Base-by-base conservation (phyloP, 768 basidiomycete species). In the Hirschioporus abietinus region DNA sequence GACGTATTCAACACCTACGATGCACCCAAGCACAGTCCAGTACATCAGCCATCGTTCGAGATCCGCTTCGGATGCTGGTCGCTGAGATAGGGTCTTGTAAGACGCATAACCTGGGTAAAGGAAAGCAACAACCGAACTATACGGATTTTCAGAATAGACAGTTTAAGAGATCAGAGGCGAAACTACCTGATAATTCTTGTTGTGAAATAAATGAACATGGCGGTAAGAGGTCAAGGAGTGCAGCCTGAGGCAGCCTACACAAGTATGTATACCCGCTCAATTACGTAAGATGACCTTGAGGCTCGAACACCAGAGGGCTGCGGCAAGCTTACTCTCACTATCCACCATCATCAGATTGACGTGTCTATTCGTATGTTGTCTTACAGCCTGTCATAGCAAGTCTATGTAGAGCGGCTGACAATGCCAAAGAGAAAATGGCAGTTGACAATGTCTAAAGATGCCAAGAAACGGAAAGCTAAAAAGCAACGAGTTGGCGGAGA, bases 41-140 rank as follows among this genome's bases (percentile, higher is more conserved):
- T 97, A 98, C 92, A 95, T 96, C 65, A 98, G 83, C 95, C 96
- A 97, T 77, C 94, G 82, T 75, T 97, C 96, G 9, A 96, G 81
- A 60, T 94, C 93, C 63, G 83, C 85, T 71, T 93, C 92, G 0
- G 89, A 89, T 1, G 92, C 91, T 23, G 92, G 92, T n/a, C 93
- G 83, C 71, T 91, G 88, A 42, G 91, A 90, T 35, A 98, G 85
- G 0, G 92, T 88, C 81, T 98, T 98, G 81, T 96, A 98, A n/a
- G 93, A 95, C 34, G 94, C 92, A 78, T 98, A 98, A 25, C 91
- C 92, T 0, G 95, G 95, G 76, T 98, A 96, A 57, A 96, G 84
- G 77, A 94, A 96, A 23, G 89, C 92, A 6, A 81, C 82, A 36
- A 84, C 76, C n/a, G 89, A 88, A 64, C 73, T 73, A 61, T 2